phyloP scores from a whole-genome alignment of 164 flowering plant species.

The Magnolia officinalis region DNA sequence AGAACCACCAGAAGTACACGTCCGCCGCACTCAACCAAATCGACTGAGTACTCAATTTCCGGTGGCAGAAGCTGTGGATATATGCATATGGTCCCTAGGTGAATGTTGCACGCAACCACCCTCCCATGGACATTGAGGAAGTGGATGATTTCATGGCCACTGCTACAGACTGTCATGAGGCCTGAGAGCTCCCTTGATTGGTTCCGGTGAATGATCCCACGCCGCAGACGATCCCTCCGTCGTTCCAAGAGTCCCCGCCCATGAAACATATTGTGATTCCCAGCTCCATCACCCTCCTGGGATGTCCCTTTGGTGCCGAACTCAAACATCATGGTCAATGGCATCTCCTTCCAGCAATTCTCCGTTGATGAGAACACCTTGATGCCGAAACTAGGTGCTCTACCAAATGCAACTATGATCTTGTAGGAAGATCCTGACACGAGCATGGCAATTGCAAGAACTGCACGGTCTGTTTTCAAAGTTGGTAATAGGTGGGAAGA shows the following conservation, averaged over 20 bases:
- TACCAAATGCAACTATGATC: constrained; percentile 45
- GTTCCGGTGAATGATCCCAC: constrained; percentile 36
- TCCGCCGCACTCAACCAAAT: constrained; percentile 51
- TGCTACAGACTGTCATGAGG: constrained; percentile 22
- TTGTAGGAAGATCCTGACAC: constrained; percentile 28
- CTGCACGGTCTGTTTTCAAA: constrained; percentile 1
- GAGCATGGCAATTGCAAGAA: constrained; percentile 53
- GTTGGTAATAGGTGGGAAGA: constrained; percentile 30
- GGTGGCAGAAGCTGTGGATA: constrained; percentile 55
- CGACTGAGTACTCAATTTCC: constrained; percentile 52
- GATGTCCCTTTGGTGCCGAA: background rate
- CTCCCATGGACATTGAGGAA: constrained; percentile 56
- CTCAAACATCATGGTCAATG: background rate
- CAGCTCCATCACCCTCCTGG: background rate
- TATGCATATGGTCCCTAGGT: constrained; percentile 30
- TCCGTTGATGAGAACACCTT: constrained; percentile 30
- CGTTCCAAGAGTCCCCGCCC: background rate
- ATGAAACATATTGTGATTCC: background rate
- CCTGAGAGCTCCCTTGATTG: constrained; percentile 64
- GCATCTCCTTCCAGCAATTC: constrained; percentile 31
- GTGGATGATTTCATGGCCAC: constrained; percentile 38
- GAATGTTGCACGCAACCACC: constrained; percentile 41
- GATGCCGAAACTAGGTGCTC: constrained; percentile 32
- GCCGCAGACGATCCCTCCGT: background rate
- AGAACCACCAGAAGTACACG: constrained; percentile 44